These are phyloP conservation scores for Corynespora cassiicola DNA, from an alignment of 2,329 filamentous ascomycete species.

Conservation along the genomic window DNA sequence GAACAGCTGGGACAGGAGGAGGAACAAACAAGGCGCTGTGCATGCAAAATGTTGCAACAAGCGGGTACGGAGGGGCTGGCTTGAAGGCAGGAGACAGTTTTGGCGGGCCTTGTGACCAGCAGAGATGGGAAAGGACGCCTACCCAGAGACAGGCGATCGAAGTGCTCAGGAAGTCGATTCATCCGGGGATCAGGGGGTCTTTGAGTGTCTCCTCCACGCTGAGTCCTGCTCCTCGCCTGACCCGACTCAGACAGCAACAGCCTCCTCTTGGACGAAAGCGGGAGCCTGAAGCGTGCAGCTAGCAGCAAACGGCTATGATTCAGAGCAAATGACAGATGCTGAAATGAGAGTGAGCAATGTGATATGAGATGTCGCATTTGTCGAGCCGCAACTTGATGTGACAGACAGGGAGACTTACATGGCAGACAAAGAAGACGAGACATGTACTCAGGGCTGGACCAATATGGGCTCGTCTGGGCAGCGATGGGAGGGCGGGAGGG, in stretches of 20 bases:
- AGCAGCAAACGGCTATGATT: constrained; percentile 38
- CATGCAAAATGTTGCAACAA: constrained; percentile 31
- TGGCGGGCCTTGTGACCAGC: constrained; percentile 38
- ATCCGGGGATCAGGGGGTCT: constrained; percentile 44
- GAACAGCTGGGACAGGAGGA: constrained; percentile 20
- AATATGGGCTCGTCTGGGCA: constrained; percentile 32
- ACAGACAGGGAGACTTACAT: constrained; percentile 42
- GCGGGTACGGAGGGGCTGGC: constrained; percentile 19
- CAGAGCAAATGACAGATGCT: constrained; percentile 44
- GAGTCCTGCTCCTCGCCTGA: constrained; percentile 34
- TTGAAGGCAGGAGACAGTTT: constrained; percentile 21
- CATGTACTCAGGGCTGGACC: constrained; percentile 33
- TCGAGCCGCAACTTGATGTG: constrained; percentile 39
- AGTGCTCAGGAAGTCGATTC: constrained; percentile 42
- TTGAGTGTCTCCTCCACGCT: constrained; percentile 40
- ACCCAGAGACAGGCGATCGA: constrained; percentile 41
- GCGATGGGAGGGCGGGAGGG: constrained; percentile 19
- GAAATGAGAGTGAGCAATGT: constrained; percentile 41
- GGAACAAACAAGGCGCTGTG: constrained; percentile 28
- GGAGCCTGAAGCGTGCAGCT: constrained; percentile 31
- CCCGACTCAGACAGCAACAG: constrained; percentile 33
- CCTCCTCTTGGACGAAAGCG: constrained; percentile 37
- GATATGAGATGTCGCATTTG: constrained; percentile 38
- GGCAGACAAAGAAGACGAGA: constrained; percentile 43
- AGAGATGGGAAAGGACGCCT: constrained; percentile 31